Percentiles rank a stretch among this genome's conserved stretches.
These are phyloP conservation scores for Phyllosticta paracitricarpa DNA, from an alignment of 2,329 filamentous ascomycete genomes.

Conservation along the genomic window DNA sequence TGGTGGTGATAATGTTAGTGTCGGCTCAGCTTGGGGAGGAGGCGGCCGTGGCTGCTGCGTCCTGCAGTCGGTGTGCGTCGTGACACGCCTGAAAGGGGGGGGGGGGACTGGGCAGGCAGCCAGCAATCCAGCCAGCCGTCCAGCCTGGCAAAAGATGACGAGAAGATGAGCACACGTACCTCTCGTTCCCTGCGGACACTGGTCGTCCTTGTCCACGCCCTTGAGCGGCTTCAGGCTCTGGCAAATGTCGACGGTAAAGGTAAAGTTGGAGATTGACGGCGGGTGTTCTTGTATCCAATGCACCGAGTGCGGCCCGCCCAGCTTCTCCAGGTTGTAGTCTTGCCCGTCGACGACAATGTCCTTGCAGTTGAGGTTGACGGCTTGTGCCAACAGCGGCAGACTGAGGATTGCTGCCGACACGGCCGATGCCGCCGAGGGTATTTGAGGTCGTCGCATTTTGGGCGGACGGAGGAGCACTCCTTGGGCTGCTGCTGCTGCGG, in stretches of 20 bases:
- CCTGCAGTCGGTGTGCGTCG: not conserved
- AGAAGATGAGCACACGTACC: conserved; percentile 35
- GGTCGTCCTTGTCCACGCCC: conserved; percentile 43
- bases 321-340: conserved; percentile 53
- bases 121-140: no score
- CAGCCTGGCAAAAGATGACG: not conserved
- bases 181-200: conserved; percentile 61
- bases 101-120: no score
- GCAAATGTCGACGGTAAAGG: conserved; percentile 75
- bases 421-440: not conserved
- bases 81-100: not conserved
- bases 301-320: conserved; percentile 60
- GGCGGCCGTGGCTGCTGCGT: not conserved
- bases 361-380: conserved; percentile 51
- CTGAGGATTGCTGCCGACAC: conserved; percentile 14
- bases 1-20: not conserved
- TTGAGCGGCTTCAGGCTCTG: conserved; percentile 52
- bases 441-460: conserved; percentile 6
- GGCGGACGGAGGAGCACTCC: not conserved
- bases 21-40: not conserved
- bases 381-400: conserved; percentile 20
- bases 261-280: conserved; percentile 56
- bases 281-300: conserved; percentile 41
- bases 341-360: conserved; percentile 49
- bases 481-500: not conserved